Evolutionary conservation across 495 filamentous ascomycete genomes (phyloP), one percentile per base, ranked within the genome.

Genomic region (Cryomyces minteri): DNA sequence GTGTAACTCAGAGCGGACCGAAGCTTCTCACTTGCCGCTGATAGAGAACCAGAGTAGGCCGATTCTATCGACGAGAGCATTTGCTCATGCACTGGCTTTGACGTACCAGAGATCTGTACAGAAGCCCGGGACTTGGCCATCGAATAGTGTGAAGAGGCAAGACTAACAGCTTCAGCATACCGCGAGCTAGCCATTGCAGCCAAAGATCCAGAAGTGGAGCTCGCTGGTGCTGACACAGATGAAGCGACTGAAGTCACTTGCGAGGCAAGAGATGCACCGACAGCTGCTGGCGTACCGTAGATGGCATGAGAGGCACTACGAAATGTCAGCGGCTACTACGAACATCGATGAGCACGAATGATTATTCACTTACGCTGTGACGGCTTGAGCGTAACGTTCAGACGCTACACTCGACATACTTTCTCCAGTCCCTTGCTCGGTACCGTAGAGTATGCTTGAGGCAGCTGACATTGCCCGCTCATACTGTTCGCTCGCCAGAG

Each of bases 61-160:
- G 65, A 67, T 28, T 82, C 77, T 33, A 82, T 70, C 0, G 79
- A 81, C 18, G 76, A 68, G 3, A 83, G 62, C 62, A 84, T 67
- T 44, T 77, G 60, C 46, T 69, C 59, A 47, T 84, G 75, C 10
- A 66, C 62, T 9, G 75, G 71, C 36, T 78, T 75, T 14, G 74
- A 74, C 14, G 72, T 72, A 30, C 80, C 79, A n/a, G 72, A 69
- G 40, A 86, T 67, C 53, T 82, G 72, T 8, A 65, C 71, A 3
- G 77, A 78, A 2, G 79, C 63, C n/a, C 70, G 67, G 5, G 73
- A 74, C 51, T 77, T 73, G 4, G 80, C 83, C 14, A 74, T 71
- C 0, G 68, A 69, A 52, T 82, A 86, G 28, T 77, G 72, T 32
- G 72, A 64, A 37, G 71, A 68, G 31, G 82, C 83, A 11, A 66